These are phyloP conservation scores for Cercospora sp. DNA, from an alignment of 2,329 filamentous ascomycete genomes.

Conservation along the genomic window DNA sequence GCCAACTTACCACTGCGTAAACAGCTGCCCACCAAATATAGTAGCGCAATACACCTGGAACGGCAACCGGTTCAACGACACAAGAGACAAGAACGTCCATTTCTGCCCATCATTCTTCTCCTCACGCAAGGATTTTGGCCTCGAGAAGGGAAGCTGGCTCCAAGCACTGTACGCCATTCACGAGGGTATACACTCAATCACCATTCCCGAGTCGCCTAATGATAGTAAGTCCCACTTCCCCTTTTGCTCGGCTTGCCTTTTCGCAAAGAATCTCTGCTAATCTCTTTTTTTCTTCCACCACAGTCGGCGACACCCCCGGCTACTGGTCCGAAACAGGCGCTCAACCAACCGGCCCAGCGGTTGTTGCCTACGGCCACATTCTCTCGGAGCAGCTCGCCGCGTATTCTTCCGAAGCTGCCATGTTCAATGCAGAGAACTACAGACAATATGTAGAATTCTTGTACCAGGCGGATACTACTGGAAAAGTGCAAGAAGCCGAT, in stretches of 20 bases:
- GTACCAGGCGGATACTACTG: background rate
- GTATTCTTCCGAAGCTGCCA: slow-evolving; percentile 1
- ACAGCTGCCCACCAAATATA: background rate
- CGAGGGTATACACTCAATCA: background rate
- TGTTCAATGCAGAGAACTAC: slow-evolving; percentile 3
- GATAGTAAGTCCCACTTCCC: background rate
- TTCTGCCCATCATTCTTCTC: background rate
- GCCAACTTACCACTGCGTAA: background rate
- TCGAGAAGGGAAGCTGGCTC: background rate
- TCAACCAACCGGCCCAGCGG: background rate
- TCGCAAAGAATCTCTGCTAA: background rate
- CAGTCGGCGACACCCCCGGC: background rate
- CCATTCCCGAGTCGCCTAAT: background rate
- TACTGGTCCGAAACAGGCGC: background rate
- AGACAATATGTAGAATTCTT: background rate
- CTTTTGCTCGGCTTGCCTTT: background rate
- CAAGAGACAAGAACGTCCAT: background rate
- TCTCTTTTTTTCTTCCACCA: background rate
- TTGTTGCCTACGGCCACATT: background rate
- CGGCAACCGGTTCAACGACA: background rate
- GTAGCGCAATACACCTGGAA: background rate
- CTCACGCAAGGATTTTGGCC: background rate
- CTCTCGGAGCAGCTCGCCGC: background rate
- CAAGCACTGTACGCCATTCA: background rate
- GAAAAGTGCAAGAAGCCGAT: background rate